Conservation (phyloP, 208 protist genomes). For the Phytomonas sp. region DNA sequence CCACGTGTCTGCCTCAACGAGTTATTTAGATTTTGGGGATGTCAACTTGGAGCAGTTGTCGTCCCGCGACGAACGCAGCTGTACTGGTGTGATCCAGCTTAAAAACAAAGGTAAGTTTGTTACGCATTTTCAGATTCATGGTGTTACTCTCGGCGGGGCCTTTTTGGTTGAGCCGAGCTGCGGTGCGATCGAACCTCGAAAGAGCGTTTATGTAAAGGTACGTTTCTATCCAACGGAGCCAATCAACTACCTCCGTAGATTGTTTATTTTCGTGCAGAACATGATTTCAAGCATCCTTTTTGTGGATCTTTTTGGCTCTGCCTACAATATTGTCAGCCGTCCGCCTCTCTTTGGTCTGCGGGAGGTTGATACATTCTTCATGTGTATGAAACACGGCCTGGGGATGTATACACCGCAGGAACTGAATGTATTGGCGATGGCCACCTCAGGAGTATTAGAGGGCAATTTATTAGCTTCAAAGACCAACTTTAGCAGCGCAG, state of each 20-base stretch:
- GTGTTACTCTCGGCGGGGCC: slow-evolving; percentile 36
- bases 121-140: slow-evolving; percentile 37
- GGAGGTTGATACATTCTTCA: slow-evolving; percentile 58
- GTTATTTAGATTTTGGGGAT: slow-evolving; percentile 74
- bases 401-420: slow-evolving; percentile 52
- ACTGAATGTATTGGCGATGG: slow-evolving; percentile 33
- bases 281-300: slow-evolving; percentile 28
- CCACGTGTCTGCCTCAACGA: slow-evolving; percentile 36
- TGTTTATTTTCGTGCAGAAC: slow-evolving; percentile 59
- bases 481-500: neutral
- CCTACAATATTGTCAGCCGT: slow-evolving; percentile 48
- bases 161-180: slow-evolving; percentile 48
- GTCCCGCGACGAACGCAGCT: slow-evolving; percentile 20
- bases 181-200: slow-evolving; percentile 45
- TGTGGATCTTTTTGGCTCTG: slow-evolving; percentile 82
- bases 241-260: slow-evolving; percentile 82
- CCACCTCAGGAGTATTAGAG: slow-evolving; percentile 10
- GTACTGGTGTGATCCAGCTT: slow-evolving; percentile 12
- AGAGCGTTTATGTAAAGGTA: slow-evolving; percentile 40
- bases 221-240: slow-evolving; percentile 61
- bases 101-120: slow-evolving; percentile 39
- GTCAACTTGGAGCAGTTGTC: slow-evolving; percentile 45
- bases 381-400: slow-evolving; percentile 43
- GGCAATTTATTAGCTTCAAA: neutral
- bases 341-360: slow-evolving; percentile 44